A percentile compares a stretch with the other conserved stretches of the same genome.
Evolutionary conservation across 1,284 basidiomycete genomes (phyloP).

Genomic region (Thelephora terrestris): DNA sequence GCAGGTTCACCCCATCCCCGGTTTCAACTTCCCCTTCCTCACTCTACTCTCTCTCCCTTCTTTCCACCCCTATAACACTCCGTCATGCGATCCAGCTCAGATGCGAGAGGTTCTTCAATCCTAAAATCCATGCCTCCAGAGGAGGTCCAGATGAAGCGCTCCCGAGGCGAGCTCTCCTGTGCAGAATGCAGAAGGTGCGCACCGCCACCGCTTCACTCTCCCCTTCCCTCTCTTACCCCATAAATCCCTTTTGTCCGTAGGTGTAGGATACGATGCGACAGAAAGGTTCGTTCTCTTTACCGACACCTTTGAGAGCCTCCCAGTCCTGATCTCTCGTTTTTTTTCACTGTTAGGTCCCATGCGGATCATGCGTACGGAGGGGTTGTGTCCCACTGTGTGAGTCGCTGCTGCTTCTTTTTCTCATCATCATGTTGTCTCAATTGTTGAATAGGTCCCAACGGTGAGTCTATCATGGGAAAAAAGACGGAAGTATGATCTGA

Average conservation of each 20-base stretch:
- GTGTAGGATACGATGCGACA: not conserved
- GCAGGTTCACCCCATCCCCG: too few species aligned
- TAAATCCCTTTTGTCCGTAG: not conserved
- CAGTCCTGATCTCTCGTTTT: conserved; percentile 1
- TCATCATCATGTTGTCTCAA: conserved; percentile 22
- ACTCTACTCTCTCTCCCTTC: not conserved
- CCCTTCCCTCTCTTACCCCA: conserved; percentile 5
- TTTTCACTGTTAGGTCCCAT: conserved; percentile 61
- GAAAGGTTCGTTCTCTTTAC: conserved; percentile 2
- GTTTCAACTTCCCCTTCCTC: too few species aligned
- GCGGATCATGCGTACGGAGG: conserved; percentile 62
- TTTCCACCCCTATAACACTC: not conserved
- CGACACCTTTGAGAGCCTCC: conserved; percentile 15
- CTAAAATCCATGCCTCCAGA: conserved; percentile 12
- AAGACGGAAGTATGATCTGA: not conserved
- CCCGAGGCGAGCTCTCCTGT: conserved; percentile 58
- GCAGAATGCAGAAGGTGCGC: conserved; percentile 61
- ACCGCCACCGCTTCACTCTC: conserved; percentile 7
- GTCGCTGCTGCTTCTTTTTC: not conserved
- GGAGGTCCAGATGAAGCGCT: conserved; percentile 49
- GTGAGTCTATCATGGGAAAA: conserved; percentile 20
- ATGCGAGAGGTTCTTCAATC: not conserved
- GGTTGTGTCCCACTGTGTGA: conserved; percentile 32
- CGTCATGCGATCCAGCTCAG: not conserved
- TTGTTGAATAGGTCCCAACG: conserved; percentile 55